Conservation (phyloP, 2,329 filamentous ascomycete genomes). For the Thermothelomyces thermophilus region DNA sequence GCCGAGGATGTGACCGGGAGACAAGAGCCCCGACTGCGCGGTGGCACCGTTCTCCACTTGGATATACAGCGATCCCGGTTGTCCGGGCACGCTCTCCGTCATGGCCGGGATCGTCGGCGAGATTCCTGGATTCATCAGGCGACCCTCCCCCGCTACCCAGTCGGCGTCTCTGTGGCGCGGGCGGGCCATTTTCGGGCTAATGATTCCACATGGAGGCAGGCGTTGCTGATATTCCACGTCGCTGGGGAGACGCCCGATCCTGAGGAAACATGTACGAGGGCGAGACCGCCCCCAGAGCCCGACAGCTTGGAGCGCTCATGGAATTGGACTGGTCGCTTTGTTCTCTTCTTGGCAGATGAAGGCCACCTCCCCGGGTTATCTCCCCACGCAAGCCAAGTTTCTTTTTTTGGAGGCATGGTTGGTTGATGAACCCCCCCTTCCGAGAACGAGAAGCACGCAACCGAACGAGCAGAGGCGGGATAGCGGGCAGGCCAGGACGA, state of each 20-base stretch:
- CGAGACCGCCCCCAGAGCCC: not conserved
- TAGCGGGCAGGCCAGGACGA: not conserved
- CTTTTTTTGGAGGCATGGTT: too few relatives aligned
- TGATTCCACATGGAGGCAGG: constrained; percentile 1
- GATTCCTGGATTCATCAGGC: not conserved
- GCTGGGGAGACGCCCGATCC: not conserved
- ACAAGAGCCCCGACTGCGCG: not conserved
- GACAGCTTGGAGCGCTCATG: not conserved
- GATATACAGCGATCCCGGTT: not conserved
- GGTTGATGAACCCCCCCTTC: not conserved
- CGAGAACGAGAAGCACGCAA: not conserved
- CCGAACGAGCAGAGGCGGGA: not conserved
- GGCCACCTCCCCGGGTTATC: too few relatives aligned
- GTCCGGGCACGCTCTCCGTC: not conserved
- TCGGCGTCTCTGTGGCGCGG: not conserved
- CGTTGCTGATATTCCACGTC: not conserved
- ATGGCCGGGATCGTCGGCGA: constrained; percentile 3
- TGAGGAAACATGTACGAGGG: constrained; percentile 2
- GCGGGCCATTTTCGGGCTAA: not conserved
- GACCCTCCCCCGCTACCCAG: not conserved
- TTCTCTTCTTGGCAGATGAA: too few relatives aligned
- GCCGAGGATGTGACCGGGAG: not conserved
- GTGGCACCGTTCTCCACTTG: constrained; percentile 1
- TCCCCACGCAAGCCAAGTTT: too few relatives aligned
- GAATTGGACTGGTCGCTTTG: too few relatives aligned